Percentiles rank a stretch among this genome's conserved stretches.
These are phyloP conservation scores for Talaromyces verruculosus DNA, from an alignment of 2,329 filamentous ascomycete species.

Conservation along the genomic window DNA sequence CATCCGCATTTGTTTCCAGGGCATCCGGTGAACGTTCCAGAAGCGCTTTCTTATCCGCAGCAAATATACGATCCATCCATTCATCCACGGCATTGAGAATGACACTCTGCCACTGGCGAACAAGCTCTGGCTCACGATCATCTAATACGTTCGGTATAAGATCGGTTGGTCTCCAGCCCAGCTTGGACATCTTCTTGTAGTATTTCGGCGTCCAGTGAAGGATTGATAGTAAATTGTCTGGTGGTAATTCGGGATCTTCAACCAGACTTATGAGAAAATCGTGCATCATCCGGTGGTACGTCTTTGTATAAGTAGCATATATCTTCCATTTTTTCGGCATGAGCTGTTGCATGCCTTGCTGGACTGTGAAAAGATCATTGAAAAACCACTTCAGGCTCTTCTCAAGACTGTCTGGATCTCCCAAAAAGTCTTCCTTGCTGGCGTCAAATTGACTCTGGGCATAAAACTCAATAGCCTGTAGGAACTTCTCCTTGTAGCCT, in stretches of 20 bases:
- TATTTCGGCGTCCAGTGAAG: constrained; percentile 96
- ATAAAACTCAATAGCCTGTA: constrained; percentile 72
- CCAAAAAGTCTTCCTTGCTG: constrained; percentile 72
- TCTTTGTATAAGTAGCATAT: constrained; percentile 80
- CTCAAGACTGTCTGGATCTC: constrained; percentile 77
- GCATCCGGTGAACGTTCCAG: constrained; percentile 74
- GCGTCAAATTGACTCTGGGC: constrained; percentile 73
- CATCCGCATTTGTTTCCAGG: constrained; percentile 82
- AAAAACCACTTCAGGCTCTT: constrained; percentile 96
- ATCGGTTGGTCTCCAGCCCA: constrained; percentile 76
- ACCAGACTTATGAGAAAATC: constrained; percentile 83
- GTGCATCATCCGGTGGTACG: constrained; percentile 94
- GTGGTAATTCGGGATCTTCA: constrained; percentile 79
- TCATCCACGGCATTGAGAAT: constrained; percentile 95
- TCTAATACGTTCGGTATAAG: constrained; percentile 84
- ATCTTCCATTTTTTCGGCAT: constrained; percentile 98
- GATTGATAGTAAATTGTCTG: constrained; percentile 84
- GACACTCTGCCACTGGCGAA: constrained; percentile 89
- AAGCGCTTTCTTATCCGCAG: constrained; percentile 78
- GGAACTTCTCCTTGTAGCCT: constrained; percentile 95
- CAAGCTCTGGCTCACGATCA: constrained; percentile 82
- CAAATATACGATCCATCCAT: constrained; percentile 93
- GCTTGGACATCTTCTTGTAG: constrained; percentile 90
- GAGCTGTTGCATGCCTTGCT: constrained; percentile 83
- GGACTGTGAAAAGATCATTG: constrained; percentile 93